Evolutionary conservation across 1,139 yeast genomes (phyloP).

Genomic region (Taphrina wiesneri): DNA sequence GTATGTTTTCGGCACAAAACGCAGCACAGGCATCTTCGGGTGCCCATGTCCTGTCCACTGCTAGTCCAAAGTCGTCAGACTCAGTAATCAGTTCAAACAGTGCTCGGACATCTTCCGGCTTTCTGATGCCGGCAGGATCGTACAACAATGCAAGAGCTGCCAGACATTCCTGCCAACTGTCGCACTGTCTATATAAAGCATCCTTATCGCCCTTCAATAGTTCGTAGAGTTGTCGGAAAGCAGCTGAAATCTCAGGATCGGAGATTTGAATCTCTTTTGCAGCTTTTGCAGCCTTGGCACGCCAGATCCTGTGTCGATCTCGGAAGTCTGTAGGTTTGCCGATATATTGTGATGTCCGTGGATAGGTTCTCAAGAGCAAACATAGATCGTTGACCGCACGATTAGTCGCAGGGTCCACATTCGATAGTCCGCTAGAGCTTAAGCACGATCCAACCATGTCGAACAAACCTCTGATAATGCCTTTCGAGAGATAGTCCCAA

Average conservation of each 20-base stretch:
- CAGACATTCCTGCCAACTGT: conserved; percentile 71
- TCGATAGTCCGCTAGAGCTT: conserved; percentile 35
- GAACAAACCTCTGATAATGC: conserved; percentile 64
- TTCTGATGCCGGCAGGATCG: conserved; percentile 55
- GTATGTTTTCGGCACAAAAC: conserved; percentile 58
- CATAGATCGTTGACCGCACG: conserved; percentile 35
- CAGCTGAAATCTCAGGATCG: conserved; percentile 30
- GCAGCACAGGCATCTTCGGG: conserved; percentile 66
- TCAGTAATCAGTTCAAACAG: conserved; percentile 44
- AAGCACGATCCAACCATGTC: conserved; percentile 50
- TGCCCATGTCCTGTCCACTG: conserved; percentile 48
- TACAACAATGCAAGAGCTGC: conserved; percentile 64
- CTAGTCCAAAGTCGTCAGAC: conserved; percentile 42
- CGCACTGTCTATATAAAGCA: conserved; percentile 55
- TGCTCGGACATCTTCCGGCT: conserved; percentile 48
- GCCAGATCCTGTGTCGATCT: conserved; percentile 39
- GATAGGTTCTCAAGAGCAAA: conserved; percentile 37
- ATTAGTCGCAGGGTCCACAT: conserved; percentile 34
- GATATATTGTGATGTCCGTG: conserved; percentile 33
- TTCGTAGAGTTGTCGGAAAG: conserved; percentile 37
- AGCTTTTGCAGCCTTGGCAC: conserved; percentile 38
- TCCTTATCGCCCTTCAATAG: conserved; percentile 56
- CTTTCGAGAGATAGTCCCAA: conserved; percentile 64
- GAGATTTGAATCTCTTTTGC: conserved; percentile 33
- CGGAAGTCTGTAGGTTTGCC: conserved; percentile 25